A percentile compares a stretch with the other conserved stretches of the same genome.
These are phyloP conservation scores for Solanum neorickii DNA, from an alignment of 257 asterid genomes.

Conservation along the genomic window DNA sequence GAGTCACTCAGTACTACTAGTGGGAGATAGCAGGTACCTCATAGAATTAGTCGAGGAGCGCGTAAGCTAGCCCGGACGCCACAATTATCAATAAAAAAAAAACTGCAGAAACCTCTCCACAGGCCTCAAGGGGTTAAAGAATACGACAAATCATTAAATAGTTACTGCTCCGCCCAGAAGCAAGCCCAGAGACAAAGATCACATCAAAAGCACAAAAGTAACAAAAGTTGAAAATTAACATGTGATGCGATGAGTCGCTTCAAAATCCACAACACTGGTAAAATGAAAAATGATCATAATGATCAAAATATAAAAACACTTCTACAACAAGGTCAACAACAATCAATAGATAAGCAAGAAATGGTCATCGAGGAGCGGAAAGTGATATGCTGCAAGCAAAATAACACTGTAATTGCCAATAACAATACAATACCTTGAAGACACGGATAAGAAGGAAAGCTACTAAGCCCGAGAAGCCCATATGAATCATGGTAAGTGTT, in stretches of 20 bases:
- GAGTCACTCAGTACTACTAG: neutral
- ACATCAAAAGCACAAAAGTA: neutral
- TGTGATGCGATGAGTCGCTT: neutral
- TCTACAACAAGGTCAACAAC: neutral
- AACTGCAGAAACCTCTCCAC: neutral
- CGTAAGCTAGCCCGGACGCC: neutral
- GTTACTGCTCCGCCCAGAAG: neutral
- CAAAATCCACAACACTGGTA: neutral
- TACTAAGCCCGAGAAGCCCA: slow-evolving; percentile 95
- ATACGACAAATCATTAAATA: neutral
- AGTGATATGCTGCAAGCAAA: neutral
- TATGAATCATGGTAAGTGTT: slow-evolving; percentile 94
- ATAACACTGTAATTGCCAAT: neutral
- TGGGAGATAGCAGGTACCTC: neutral
- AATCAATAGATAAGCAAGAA: neutral
- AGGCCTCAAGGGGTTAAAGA: neutral
- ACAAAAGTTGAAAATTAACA: neutral
- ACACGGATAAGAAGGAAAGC: slow-evolving; percentile 89
- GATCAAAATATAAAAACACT: neutral
- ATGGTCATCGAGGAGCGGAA: neutral
- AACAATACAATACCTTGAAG: slow-evolving; percentile 49
- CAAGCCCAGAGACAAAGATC: neutral
- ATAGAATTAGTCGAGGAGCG: neutral
- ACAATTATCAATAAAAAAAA: neutral
- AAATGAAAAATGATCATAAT: neutral